These are phyloP conservation scores for Ogataea dorogensis DNA, from an alignment of 805 yeast genomes.

Conservation along the genomic window DNA sequence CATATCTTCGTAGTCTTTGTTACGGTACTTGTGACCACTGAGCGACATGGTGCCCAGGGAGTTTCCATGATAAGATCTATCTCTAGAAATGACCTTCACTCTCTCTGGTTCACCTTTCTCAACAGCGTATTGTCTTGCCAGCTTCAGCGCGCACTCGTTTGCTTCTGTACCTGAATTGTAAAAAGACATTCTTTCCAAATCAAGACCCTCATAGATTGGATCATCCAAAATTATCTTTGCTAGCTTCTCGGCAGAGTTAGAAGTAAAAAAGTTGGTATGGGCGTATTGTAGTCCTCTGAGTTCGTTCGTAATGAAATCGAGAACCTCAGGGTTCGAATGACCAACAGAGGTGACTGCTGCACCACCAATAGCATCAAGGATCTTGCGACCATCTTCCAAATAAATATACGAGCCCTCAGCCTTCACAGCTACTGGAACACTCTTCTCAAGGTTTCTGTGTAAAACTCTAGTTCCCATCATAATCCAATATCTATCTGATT, in stretches of 20 bases:
- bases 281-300: conserved; percentile 35
- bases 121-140: conserved; percentile 48
- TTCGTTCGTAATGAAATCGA: conserved; percentile 36
- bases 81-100: conserved; percentile 40
- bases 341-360: conserved; percentile 49
- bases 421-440: not conserved
- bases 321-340: conserved; percentile 35
- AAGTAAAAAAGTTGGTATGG: conserved; percentile 30
- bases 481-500: too few species aligned
- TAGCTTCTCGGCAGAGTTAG: conserved; percentile 39
- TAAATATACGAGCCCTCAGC: conserved; percentile 16
- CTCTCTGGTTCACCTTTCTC: conserved; percentile 40
- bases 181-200: conserved; percentile 38
- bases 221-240: conserved; percentile 40
- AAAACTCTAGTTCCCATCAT: conserved; percentile 3
- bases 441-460: not conserved
- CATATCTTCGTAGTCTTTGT: conserved; percentile 31
- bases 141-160: conserved; percentile 71
- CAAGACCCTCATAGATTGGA: conserved; percentile 29
- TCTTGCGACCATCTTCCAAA: conserved; percentile 13
- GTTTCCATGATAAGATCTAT: conserved; percentile 46
- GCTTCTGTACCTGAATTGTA: conserved; percentile 74
- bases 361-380: conserved; percentile 43
- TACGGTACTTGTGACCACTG: conserved; percentile 34
- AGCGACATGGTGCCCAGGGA: conserved; percentile 42